Base-by-base conservation (phyloP, 2,329 filamentous ascomycete species). In the Rhynchosporium graminicola region DNA sequence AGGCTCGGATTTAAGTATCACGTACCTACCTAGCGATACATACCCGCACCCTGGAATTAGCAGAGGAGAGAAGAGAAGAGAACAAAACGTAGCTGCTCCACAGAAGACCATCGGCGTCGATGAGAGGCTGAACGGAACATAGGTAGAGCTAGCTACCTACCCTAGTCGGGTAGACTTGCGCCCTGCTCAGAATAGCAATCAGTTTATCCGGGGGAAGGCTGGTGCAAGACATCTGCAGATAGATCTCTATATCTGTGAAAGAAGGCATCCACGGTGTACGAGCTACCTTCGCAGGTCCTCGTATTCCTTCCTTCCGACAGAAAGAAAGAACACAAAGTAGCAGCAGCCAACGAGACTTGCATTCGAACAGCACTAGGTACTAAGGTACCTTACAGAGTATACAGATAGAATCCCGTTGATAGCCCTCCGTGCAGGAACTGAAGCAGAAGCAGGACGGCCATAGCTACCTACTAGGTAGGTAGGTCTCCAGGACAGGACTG, bases 1-100 rank as follows among this genome's bases (percentile, higher is more conserved):
- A 61, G 46, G 29, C 57, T 63, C 61, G 61, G 61, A 63, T 46
- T 63, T 60, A 57, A 54, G 48, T 20, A 20, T 20, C 20, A 20
- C 20, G 20, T 20, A 20, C 20, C 20, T 20, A 20, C 20, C 20
- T 50, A 45, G 38, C 42, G 28, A 33, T 60, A 63, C 61, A 63
- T 63, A 58, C 58, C 20, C 20, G 20, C 20, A 20, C 31, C 50
- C 46, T 43, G 10, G 48, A 26, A n/a, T 50, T 33, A 50, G 28
- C 26, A 31, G 12, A 29, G 36, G 36, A 12, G 36, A 40, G 36
- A 8, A 40, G 36, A 7, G 36, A 12, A 8, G 12, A 12, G 36
- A 40, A 12, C 12, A 40, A 20, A 20, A 20, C 20, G 20, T 20
- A 20, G 20, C 20, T 20, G 20, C 20, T 20, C 20, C 12, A 40